Evolutionary conservation across 1,284 basidiomycete genomes (phyloP).

Genomic region (Malassezia equina): DNA sequence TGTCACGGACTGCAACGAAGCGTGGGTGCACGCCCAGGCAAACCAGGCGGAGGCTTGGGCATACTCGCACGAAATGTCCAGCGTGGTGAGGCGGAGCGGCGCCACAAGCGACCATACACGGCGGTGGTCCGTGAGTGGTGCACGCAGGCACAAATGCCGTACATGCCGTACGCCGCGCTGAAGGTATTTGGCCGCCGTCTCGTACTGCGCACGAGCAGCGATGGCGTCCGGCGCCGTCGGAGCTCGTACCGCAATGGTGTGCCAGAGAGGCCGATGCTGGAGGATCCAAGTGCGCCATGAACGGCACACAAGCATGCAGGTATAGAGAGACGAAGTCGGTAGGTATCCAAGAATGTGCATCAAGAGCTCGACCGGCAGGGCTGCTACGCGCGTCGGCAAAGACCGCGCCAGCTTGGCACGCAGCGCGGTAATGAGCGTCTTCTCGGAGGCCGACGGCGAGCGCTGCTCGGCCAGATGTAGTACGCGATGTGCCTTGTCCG

Average conservation of each 20-base stretch:
- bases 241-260: constrained; percentile 2
- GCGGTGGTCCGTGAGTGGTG: constrained; percentile 4
- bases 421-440: not conserved
- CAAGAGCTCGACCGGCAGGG: constrained; percentile 4
- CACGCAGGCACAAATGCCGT: not conserved
- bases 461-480: not conserved
- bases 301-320: constrained; percentile 1
- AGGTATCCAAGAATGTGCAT: constrained; percentile 5
- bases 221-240: not conserved
- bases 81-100: not conserved
- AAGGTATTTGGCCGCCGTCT: not conserved
- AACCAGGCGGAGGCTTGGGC: constrained; percentile 2
- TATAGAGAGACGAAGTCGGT: not conserved
- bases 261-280: constrained; percentile 7
- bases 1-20: not conserved
- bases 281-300: constrained; percentile 1
- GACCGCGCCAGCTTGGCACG: not conserved
- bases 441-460: not conserved
- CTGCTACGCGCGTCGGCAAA: not conserved
- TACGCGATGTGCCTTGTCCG: constrained; percentile 10
- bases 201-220: not conserved
- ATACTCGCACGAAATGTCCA: not conserved
- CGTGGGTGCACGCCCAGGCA: not conserved
- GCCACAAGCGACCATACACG: not conserved
- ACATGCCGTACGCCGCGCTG: constrained; percentile 1